Evolutionary conservation across 1,284 basidiomycete genomes (phyloP).

Genomic region (Pyrrhoderma noxium): DNA sequence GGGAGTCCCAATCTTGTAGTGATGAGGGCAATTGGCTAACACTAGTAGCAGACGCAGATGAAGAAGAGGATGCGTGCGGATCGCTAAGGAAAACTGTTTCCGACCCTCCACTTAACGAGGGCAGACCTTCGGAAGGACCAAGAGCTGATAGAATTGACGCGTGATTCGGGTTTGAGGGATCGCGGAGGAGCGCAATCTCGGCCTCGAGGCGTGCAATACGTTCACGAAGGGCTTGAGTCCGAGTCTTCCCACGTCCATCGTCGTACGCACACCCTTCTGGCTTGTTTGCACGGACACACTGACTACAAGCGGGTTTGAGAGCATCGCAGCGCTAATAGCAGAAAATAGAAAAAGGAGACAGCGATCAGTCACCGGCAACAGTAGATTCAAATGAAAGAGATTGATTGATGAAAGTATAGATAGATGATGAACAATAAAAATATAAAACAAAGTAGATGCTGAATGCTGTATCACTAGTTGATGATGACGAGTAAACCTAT

Average conservation of each 20-base stretch:
- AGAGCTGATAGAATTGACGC: conserved; percentile 12
- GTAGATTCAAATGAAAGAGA: conserved; percentile 50
- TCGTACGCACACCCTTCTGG: conserved; percentile 38
- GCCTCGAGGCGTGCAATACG: conserved; percentile 35
- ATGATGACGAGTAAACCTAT: too few species aligned
- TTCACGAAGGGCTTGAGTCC: conserved; percentile 40
- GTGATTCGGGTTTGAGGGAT: conserved; percentile 24
- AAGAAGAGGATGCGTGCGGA: conserved; percentile 27
- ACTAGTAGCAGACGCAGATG: neutral
- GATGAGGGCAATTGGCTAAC: neutral
- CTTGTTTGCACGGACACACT: conserved; percentile 37
- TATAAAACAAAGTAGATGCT: conserved; percentile 16
- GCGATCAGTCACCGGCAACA: conserved; percentile 48
- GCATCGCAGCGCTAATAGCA: conserved; percentile 35
- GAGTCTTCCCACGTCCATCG: conserved; percentile 40
- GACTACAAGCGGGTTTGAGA: conserved; percentile 35
- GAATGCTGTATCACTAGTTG: too few species aligned
- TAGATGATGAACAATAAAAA: neutral
- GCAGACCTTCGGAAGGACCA: conserved; percentile 13
- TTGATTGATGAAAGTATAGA: conserved; percentile 13
- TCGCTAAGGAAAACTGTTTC: conserved; percentile 33
- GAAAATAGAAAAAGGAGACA: neutral
- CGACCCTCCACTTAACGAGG: too few species aligned
- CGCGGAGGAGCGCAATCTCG: conserved; percentile 38
- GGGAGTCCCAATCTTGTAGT: neutral